Evolutionary conservation across 768 basidiomycete species (phyloP), one percentile per base, ranked within the genome.

Genomic region (Hirschioporus abietinus): DNA sequence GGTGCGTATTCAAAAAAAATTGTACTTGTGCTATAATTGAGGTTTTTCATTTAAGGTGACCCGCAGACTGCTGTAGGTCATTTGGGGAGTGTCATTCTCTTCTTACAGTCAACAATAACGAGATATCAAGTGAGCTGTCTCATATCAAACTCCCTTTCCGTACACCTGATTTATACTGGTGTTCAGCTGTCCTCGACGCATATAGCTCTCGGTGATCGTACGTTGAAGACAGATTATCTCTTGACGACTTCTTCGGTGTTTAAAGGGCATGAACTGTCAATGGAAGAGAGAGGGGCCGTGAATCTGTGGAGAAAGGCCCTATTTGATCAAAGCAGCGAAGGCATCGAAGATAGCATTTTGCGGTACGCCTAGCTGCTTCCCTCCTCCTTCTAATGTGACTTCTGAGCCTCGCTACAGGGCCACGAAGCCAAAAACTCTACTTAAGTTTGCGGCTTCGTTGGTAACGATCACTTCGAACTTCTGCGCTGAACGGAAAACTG

Each of bases 31-130:
- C 34, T 64, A 36, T 52, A 52, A 12, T 1, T 59, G 24, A 60
- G 10, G 8, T 35, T 35, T 66, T 42, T 23, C 59, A 42, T 20
- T 23, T 65, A 68, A 93, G 92, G 92, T 61, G 92, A 93, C 75
- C 92, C 92, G 20, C 92, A 93, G 75, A 90, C 88, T 20, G 92
- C 92, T 5, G 84, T 93, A 52, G 86, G 84, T 67, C 88, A 91
- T 74, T 78, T 93, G 1, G 92, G 92, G 2, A 85, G 92, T 68
- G 83, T 93, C n/a, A 88, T 93, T 18, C 72, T 93, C 42, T 92
- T 93, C 71, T 75, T 85, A 7, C 91, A 93, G 74, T 83, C 84
- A 69, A 81, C 83, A 20, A 75, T 89, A 35, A 80, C 82, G n/a
- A 85, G 87, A 64, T 93, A 86, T 72, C 84, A 88, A 73, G 91